phyloP scores from a whole-genome alignment of 192 early-diverging fungal genomes.

The Phycomyces blakesleeanus region DNA sequence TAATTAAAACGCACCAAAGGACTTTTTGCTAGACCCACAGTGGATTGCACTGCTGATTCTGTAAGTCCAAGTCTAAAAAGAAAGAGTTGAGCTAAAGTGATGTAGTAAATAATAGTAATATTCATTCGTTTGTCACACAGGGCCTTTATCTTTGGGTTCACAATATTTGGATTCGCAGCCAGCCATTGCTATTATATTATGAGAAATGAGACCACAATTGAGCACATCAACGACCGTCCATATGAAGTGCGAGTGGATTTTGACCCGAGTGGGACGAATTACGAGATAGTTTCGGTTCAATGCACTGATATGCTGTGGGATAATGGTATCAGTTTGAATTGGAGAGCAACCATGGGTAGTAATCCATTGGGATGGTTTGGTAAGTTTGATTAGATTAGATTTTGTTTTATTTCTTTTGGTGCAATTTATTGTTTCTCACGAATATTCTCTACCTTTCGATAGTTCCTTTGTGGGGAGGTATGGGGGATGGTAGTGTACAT shows the following conservation, averaged over 20 bases:
- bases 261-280: slow-evolving; percentile 26
- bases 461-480: slow-evolving; percentile 16
- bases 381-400: too few relatives aligned
- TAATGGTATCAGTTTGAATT: slow-evolving; percentile 34
- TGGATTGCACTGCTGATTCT: slow-evolving; percentile 15
- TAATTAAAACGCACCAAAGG: not conserved
- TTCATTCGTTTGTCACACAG: slow-evolving; percentile 21
- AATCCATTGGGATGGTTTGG: slow-evolving; percentile 26
- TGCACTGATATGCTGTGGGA: slow-evolving; percentile 36
- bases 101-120: not conserved
- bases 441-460: not conserved
- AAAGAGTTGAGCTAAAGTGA: not conserved
- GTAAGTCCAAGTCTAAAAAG: slow-evolving; percentile 22
- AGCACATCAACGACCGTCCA: slow-evolving; percentile 30
- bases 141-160: slow-evolving; percentile 37
- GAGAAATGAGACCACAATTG: slow-evolving; percentile 43
- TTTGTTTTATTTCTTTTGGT: too few relatives aligned
- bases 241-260: slow-evolving; percentile 36
- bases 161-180: slow-evolving; percentile 34
- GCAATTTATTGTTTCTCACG: not conserved
- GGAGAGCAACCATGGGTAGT: slow-evolving; percentile 42
- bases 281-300: slow-evolving; percentile 30
- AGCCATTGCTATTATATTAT: slow-evolving; percentile 41
- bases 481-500: slow-evolving; percentile 17
- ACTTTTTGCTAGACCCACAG: slow-evolving; percentile 1